A percentile compares a stretch with the other conserved stretches of the same genome.
Evolutionary conservation across 305 asterid genomes (phyloP).

Genomic region (Fraxinus ornus): DNA sequence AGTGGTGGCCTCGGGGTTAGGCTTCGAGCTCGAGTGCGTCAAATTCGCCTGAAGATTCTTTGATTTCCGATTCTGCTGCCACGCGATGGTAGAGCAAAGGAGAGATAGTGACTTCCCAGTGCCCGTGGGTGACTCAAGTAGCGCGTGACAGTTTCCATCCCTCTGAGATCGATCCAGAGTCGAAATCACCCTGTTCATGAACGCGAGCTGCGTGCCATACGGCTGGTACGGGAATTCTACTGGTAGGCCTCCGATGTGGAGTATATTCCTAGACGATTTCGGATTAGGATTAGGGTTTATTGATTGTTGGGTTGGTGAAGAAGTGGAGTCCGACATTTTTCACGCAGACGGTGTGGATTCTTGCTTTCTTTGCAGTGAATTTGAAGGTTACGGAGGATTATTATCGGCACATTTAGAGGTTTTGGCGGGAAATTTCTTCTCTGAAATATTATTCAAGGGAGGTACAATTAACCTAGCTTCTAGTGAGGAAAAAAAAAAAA

Average conservation of each 20-base stretch:
- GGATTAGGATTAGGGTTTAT: conserved; percentile 33
- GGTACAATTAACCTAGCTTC: no score
- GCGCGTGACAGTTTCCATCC: conserved; percentile 78
- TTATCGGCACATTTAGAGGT: neutral
- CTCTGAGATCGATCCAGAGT: conserved; percentile 71
- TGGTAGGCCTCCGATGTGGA: conserved; percentile 74
- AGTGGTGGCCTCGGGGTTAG: conserved; percentile 62
- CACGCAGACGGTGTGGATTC: neutral
- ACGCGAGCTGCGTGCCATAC: conserved; percentile 84
- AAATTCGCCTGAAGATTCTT: conserved; percentile 37
- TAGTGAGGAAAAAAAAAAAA: no score
- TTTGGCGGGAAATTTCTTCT: neutral
- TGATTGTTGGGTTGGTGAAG: conserved; percentile 8
- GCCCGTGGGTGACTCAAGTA: conserved; percentile 96
- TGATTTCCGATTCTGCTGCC: conserved; percentile 69
- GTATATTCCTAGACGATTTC: conserved; percentile 28
- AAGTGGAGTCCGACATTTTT: conserved; percentile 26
- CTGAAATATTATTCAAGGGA: no score
- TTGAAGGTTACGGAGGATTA: neutral
- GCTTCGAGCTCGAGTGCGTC: conserved; percentile 45
- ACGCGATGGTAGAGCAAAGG: conserved; percentile 83
- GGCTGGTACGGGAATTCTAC: conserved; percentile 94
- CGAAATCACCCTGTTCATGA: conserved; percentile 79
- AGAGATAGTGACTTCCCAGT: conserved; percentile 88
- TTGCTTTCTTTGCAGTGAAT: neutral